Conservation (phyloP, 2,329 filamentous ascomycete species). For the Exophiala oligosperma region DNA sequence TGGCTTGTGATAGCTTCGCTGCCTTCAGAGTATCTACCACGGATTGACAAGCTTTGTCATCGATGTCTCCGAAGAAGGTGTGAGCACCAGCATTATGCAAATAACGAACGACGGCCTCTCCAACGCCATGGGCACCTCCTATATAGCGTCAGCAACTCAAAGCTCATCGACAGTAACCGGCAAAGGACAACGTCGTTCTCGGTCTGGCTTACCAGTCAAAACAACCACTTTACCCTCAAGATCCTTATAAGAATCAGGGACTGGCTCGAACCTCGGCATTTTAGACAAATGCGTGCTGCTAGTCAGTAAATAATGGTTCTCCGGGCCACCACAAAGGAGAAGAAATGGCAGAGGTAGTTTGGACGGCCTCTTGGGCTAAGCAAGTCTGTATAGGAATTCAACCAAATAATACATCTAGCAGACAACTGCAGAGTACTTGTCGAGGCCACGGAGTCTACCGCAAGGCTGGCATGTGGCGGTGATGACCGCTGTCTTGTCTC, state of each 20-base stretch:
- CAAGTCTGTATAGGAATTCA: too few relatives aligned
- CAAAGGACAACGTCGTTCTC: too few relatives aligned
- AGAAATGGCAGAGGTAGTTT: too few relatives aligned
- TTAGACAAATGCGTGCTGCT: background rate
- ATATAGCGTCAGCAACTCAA: background rate
- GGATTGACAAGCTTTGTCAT: conserved; percentile 29
- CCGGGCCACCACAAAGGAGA: too few relatives aligned
- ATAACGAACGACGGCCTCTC: conserved; percentile 40
- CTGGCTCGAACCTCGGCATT: background rate
- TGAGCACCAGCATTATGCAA: conserved; percentile 41
- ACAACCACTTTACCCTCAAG: background rate
- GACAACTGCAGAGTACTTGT: too few relatives aligned
- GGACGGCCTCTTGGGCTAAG: too few relatives aligned
- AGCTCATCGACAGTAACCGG: background rate
- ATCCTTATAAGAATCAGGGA: background rate
- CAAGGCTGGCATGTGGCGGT: too few relatives aligned
- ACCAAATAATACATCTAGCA: too few relatives aligned
- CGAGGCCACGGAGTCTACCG: too few relatives aligned
- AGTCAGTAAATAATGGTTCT: background rate
- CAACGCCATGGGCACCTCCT: conserved; percentile 43
- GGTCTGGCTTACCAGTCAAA: conserved; percentile 1
- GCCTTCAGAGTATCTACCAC: conserved; percentile 5
- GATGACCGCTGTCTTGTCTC: too few relatives aligned
- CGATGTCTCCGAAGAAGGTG: conserved; percentile 46
- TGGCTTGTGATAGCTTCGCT: background rate